Conservation (phyloP, 2,329 filamentous ascomycete genomes). For the Simplicillium aogashimaense region DNA sequence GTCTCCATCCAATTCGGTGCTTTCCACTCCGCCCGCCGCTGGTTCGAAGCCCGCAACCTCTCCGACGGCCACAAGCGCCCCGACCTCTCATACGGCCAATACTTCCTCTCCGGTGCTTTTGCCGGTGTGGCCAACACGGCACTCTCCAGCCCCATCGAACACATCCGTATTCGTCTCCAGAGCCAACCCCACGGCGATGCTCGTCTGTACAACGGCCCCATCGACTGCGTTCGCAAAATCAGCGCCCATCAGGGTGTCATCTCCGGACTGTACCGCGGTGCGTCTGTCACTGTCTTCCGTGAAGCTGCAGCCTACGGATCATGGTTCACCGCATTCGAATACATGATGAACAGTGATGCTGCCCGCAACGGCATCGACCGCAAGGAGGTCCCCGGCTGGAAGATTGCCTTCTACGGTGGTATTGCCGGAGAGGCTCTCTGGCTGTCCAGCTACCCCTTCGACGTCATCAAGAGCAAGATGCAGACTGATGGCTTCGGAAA, state of each 20-base stretch:
- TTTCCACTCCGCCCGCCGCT: constrained; percentile 85
- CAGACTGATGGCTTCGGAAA: constrained; percentile 86
- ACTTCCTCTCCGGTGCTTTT: constrained; percentile 84
- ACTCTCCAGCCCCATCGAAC: constrained; percentile 88
- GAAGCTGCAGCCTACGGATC: constrained; percentile 92
- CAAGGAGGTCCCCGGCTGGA: constrained; percentile 69
- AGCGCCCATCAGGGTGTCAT: constrained; percentile 53
- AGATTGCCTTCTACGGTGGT: constrained; percentile 87
- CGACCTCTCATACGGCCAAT: constrained; percentile 69
- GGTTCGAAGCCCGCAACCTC: constrained; percentile 66
- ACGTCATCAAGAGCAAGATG: constrained; percentile 99
- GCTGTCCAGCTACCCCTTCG: constrained; percentile 88
- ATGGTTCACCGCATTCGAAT: constrained; percentile 95
- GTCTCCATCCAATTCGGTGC: constrained; percentile 98
- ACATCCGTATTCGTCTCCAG: constrained; percentile 91
- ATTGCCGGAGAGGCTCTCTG: constrained; percentile 90
- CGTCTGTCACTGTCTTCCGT: constrained; percentile 73
- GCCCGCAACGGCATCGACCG: constrained; percentile 65
- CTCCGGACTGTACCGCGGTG: constrained; percentile 74
- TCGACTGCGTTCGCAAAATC: constrained; percentile 87
- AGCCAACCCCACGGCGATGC: constrained; percentile 83
- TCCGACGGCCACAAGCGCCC: constrained; percentile 41
- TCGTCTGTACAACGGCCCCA: constrained; percentile 70
- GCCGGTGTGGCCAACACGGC: constrained; percentile 84
- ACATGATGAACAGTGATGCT: constrained; percentile 86